Percentiles rank a stretch among this genome's conserved stretches.
Conservation (phyloP, 768 basidiomycete genomes). For the Pleurotus citrinopileatus region DNA sequence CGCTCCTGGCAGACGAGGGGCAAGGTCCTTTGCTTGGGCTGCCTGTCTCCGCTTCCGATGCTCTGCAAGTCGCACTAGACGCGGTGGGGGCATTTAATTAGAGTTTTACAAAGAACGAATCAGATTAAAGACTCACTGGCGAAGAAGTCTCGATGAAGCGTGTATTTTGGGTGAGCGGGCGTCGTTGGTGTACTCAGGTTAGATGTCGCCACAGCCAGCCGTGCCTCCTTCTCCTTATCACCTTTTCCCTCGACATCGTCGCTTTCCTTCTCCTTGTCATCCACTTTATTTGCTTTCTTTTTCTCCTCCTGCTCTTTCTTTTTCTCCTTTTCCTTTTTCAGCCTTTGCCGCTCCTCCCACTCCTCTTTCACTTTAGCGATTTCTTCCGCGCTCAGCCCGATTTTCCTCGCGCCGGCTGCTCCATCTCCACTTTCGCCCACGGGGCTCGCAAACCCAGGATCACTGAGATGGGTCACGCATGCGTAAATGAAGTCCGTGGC, state of each 20-base stretch:
- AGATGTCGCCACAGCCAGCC: conserved; percentile 26
- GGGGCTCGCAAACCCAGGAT: conserved; percentile 69
- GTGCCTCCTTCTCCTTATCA: conserved; percentile 24
- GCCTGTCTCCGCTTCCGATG: conserved; percentile 68
- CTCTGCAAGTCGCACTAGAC: conserved; percentile 68
- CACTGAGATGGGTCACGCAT: conserved; percentile 77
- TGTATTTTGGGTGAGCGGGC: conserved; percentile 68
- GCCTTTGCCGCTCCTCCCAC: conserved; percentile 73
- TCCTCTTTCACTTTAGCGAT: conserved; percentile 75
- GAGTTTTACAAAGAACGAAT: not conserved
- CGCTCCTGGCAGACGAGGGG: conserved; percentile 66
- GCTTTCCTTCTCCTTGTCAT: conserved; percentile 33
- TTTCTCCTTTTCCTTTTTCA: conserved; percentile 54
- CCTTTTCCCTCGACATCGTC: conserved; percentile 29
- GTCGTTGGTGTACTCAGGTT: conserved; percentile 29
- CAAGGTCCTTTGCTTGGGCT: conserved; percentile 66
- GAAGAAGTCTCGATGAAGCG: conserved; percentile 83
- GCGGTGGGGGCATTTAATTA: not conserved
- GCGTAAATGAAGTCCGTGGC: conserved; percentile 85
- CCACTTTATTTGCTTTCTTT: conserved; percentile 35
- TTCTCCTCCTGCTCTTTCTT: conserved; percentile 45
- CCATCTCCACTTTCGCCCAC: conserved; percentile 35
- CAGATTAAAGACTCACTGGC: conserved; percentile 26
- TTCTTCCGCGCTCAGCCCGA: conserved; percentile 60
- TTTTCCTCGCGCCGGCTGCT: conserved; percentile 30